Conservation (phyloP, 176 grass and related monocot genomes). For the Eragrostis curvula region DNA sequence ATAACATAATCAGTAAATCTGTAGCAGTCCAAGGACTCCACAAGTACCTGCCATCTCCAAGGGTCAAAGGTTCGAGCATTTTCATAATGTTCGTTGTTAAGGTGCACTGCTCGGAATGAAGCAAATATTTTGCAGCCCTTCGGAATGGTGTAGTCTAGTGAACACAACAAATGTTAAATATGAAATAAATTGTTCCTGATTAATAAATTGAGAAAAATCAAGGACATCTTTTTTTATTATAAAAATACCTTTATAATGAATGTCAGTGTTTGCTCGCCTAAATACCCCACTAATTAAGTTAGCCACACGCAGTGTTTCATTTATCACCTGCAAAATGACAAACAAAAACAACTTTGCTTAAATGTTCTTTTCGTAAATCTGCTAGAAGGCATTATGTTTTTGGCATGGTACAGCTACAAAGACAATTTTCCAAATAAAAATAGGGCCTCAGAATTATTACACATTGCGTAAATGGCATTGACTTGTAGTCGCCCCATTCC, state of each 20-base stretch:
- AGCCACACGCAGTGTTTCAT: constrained; percentile 91
- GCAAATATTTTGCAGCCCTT: constrained; percentile 97
- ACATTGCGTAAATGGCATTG: constrained; percentile 97
- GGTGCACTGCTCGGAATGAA: constrained; percentile 93
- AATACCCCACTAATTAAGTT: constrained; percentile 98
- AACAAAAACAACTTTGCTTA: neutral
- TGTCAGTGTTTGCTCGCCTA: constrained; percentile 79
- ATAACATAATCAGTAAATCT: neutral
- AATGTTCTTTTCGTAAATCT: neutral
- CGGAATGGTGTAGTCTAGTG: constrained; percentile 78
- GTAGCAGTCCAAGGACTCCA: neutral
- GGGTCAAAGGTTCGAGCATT: constrained; percentile 84
- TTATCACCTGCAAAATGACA: constrained; percentile 71
- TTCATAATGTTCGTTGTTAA: constrained; percentile 75
- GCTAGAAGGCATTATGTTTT: neutral
- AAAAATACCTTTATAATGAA: constrained; percentile 84
- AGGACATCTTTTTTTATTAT: neutral
- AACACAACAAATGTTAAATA: constrained; percentile 21
- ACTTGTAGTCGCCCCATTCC: constrained; percentile 93
- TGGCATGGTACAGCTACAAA: neutral
- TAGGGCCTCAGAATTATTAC: constrained; percentile 43
- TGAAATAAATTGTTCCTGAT: neutral
- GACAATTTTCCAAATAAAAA: neutral
- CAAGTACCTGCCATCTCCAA: constrained; percentile 87
- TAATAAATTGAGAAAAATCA: neutral